phyloP scores from a whole-genome alignment of 495 filamentous ascomycete species.

The Xylaria longipes region DNA sequence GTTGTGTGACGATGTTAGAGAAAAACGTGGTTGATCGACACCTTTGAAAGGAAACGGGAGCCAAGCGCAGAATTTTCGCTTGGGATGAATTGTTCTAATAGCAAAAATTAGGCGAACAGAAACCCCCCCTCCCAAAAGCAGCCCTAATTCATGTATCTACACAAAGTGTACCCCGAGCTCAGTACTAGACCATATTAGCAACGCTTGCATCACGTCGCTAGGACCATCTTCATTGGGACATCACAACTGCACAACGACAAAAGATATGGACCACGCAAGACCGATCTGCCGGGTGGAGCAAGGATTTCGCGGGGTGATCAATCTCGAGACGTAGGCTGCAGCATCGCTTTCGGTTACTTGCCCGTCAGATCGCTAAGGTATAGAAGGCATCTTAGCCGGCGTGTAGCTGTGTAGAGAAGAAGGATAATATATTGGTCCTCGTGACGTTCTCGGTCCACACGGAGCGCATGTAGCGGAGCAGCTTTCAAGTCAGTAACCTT shows the following conservation, averaged over 20 bases:
- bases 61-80: not conserved
- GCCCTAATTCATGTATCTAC: not conserved
- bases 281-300: constrained; percentile 13
- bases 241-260: not conserved
- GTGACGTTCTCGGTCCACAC: constrained; percentile 16
- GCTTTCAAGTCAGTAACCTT: not conserved
- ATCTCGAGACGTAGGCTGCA: constrained; percentile 12
- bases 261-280: not conserved
- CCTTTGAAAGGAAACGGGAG: not conserved
- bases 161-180: not conserved
- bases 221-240: constrained; percentile 4
- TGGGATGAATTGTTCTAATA: not conserved
- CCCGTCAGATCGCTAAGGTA: constrained; percentile 16
- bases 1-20: constrained; percentile 21
- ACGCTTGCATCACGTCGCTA: constrained; percentile 7
- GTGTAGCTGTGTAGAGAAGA: constrained; percentile 6
- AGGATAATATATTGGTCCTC: constrained; percentile 16
- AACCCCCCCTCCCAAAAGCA: not conserved
- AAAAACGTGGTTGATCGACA: constrained; percentile 25
- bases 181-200: not conserved
- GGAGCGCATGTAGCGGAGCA: not conserved
- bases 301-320: constrained; percentile 17
- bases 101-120: constrained; percentile 10
- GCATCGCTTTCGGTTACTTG: constrained; percentile 10
- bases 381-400: constrained; percentile 11